Evolutionary conservation across 176 grass and related monocot genomes (phyloP).

Genomic region (Oryza rufipogon): DNA sequence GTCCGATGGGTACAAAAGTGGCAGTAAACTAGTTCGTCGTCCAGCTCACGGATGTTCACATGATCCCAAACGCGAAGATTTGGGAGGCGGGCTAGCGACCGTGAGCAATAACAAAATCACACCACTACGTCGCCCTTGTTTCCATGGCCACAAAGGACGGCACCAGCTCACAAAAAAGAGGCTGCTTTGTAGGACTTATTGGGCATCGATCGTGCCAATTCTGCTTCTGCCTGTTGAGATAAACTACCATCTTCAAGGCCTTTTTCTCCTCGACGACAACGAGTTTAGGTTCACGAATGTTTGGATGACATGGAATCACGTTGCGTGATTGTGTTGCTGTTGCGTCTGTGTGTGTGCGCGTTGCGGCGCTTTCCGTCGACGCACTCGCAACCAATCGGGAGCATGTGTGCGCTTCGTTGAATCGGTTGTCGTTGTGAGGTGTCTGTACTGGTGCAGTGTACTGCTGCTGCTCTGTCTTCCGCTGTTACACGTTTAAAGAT

Average conservation of each 20-base stretch:
- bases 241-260: not conserved
- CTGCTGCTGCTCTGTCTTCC: not conserved
- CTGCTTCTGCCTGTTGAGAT: too few relatives aligned
- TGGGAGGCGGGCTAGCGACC: not conserved
- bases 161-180: constrained; percentile 11
- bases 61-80: not conserved
- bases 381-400: constrained; percentile 4
- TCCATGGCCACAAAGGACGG: constrained; percentile 20
- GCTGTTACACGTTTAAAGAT: not conserved
- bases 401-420: constrained; percentile 16
- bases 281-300: constrained; percentile 24
- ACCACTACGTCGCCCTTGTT: not conserved
- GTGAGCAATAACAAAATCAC: not conserved
- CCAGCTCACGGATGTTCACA: constrained; percentile 26
- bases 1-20: not conserved
- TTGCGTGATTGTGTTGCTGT: not conserved
- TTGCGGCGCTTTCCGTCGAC: constrained; percentile 17
- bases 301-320: constrained; percentile 27
- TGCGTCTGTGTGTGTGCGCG: too few relatives aligned
- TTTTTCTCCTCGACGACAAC: not conserved
- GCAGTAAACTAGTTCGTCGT: not conserved
- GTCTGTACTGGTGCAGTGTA: not conserved
- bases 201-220: not conserved
- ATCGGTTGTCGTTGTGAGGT: not conserved
- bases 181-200: not conserved